Conservation (phyloP, 2,329 filamentous ascomycete species). For the Fusarium lateritium region DNA sequence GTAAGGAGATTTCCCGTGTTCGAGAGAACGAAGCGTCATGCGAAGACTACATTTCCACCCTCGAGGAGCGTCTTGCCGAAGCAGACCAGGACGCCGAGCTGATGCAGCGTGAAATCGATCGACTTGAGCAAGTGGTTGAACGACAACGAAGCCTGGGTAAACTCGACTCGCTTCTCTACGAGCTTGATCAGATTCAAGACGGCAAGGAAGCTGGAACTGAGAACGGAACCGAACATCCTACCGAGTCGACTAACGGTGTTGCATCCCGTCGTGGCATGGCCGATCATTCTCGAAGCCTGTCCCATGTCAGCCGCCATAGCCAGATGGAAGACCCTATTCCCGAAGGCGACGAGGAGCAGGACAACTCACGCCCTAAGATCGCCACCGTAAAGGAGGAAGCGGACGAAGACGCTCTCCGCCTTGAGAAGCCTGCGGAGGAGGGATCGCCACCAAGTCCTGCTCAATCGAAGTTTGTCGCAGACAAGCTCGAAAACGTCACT, state of each 20-base stretch:
- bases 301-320: conserved; percentile 68
- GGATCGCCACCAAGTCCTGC: conserved; percentile 75
- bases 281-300: conserved; percentile 69
- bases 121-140: conserved; percentile 94
- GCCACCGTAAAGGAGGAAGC: conserved; percentile 55
- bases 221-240: conserved; percentile 43
- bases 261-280: conserved; percentile 62
- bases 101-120: conserved; percentile 96
- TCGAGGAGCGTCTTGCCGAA: conserved; percentile 95
- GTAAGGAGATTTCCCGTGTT: conserved; percentile 89
- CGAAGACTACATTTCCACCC: conserved; percentile 96
- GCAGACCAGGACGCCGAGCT: conserved; percentile 95
- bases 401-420: conserved; percentile 42
- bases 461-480: conserved; percentile 87
- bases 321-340: conserved; percentile 69
- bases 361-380: conserved; percentile 48
- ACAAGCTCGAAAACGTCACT: conserved; percentile 92
- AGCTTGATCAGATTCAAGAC: conserved; percentile 85
- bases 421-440: conserved; percentile 33
- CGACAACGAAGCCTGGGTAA: conserved; percentile 95
- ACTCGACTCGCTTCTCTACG: conserved; percentile 90
- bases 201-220: conserved; percentile 59
- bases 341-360: conserved; percentile 65
- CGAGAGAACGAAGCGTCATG: conserved; percentile 91
- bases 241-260: conserved; percentile 56